phyloP scores from a whole-genome alignment of 2,329 filamentous ascomycete species.

The Hypoxylon sp. region DNA sequence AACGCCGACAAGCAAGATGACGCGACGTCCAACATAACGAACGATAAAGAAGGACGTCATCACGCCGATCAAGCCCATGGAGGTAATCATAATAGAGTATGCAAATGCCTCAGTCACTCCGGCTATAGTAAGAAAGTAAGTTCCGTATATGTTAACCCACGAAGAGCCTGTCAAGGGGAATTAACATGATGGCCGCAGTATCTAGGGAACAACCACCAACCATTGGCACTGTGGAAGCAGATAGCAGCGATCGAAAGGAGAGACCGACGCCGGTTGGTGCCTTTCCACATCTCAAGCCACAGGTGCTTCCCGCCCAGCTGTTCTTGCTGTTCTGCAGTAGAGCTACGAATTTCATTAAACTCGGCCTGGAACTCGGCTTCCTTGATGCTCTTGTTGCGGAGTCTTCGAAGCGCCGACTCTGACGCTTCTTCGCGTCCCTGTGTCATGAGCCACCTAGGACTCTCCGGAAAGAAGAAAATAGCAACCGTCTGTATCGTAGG shows the following conservation, averaged over 20 bases:
- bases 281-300: constrained; percentile 52
- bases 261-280: constrained; percentile 48
- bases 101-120: constrained; percentile 51
- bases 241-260: constrained; percentile 50
- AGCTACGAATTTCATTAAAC: constrained; percentile 49
- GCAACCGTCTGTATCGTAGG: constrained; percentile 50
- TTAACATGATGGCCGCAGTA: neutral
- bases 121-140: constrained; percentile 51
- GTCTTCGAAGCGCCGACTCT: constrained; percentile 43
- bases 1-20: constrained; percentile 50
- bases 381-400: constrained; percentile 48
- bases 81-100: constrained; percentile 52
- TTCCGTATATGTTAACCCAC: constrained; percentile 51
- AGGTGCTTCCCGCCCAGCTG: constrained; percentile 43
- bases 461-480: constrained; percentile 54
- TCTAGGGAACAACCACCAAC: constrained; percentile 32
- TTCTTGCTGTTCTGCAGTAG: constrained; percentile 48
- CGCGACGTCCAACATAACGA: constrained; percentile 49
- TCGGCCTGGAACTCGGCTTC: constrained; percentile 48
- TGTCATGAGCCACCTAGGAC: constrained; percentile 55
- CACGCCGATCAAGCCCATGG: constrained; percentile 51
- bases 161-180: constrained; percentile 44
- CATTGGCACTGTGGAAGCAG: constrained; percentile 51
- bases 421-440: constrained; percentile 52
- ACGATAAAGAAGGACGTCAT: constrained; percentile 49